These are phyloP conservation scores for Agrocybe chaxingu DNA, from an alignment of 768 basidiomycete species.

Conservation along the genomic window DNA sequence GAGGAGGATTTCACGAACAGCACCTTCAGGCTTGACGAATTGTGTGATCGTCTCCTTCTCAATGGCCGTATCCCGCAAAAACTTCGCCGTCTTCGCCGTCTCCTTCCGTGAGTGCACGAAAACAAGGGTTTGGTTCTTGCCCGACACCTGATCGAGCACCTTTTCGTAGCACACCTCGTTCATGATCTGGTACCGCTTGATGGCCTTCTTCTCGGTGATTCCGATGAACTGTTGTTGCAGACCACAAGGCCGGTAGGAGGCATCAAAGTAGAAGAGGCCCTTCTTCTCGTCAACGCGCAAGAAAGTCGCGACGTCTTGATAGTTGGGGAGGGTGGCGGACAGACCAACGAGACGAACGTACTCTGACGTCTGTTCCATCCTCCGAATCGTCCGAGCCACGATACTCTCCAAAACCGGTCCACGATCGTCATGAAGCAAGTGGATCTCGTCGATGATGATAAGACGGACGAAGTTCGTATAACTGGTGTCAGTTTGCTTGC, in stretches of 20 bases:
- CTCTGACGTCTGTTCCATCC: conserved; percentile 92
- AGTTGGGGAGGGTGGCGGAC: conserved; percentile 97
- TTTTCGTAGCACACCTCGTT: conserved; percentile 99
- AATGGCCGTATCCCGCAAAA: conserved; percentile 90
- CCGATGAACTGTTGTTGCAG: conserved; percentile 97
- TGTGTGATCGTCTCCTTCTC: conserved; percentile 96
- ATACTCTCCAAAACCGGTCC: conserved; percentile 95
- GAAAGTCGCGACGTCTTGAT: conserved; percentile 96
- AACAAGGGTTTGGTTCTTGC: conserved; percentile 89
- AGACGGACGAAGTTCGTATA: conserved; percentile 96
- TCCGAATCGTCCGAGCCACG: conserved; percentile 82
- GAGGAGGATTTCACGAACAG: conserved; percentile 84
- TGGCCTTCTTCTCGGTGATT: conserved; percentile 98
- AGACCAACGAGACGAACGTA: conserved; percentile 93
- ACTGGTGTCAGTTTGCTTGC: conserved; percentile 94
- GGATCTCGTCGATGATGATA: conserved; percentile 98
- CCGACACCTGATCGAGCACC: conserved; percentile 78
- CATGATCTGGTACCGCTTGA: conserved; percentile 96
- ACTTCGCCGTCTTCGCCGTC: conserved; percentile 94
- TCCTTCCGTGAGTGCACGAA: conserved; percentile 99
- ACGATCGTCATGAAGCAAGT: conserved; percentile 95
- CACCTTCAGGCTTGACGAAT: conserved; percentile 92
- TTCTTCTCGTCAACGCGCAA: conserved; percentile 89
- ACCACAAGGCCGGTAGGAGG: conserved; percentile 89
- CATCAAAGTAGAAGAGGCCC: conserved; percentile 97